Evolutionary conservation across 371 early-diverging fungal genomes (phyloP).

Genomic region (Gilbertella persicaria): DNA sequence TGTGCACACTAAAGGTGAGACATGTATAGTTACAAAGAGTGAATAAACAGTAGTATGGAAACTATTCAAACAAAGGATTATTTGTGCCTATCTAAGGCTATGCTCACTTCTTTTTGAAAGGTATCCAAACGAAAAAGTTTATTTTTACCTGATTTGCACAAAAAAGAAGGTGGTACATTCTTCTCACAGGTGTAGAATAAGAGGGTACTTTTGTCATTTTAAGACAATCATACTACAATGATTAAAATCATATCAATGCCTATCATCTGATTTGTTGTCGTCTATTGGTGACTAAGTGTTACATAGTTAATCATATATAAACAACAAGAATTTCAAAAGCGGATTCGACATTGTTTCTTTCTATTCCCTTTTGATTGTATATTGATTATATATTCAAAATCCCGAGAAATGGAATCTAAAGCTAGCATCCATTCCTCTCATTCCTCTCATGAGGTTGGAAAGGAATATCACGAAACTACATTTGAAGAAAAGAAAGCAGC

Average conservation of each 20-base stretch:
- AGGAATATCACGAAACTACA: not conserved
- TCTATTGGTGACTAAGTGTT: not conserved
- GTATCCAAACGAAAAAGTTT: too few species aligned
- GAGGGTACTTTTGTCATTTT: not conserved
- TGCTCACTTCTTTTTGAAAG: too few species aligned
- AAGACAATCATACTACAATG: not conserved
- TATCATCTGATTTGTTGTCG: not conserved
- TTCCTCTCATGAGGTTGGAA: not conserved
- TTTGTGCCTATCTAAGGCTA: too few species aligned
- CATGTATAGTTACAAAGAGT: too few species aligned
- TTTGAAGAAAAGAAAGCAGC: not conserved
- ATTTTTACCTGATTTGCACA: too few species aligned
- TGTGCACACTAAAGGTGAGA: too few species aligned
- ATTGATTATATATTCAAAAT: not conserved
- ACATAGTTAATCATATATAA: too few species aligned
- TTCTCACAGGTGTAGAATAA: not conserved
- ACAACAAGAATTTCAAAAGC: too few species aligned
- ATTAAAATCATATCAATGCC: not conserved
- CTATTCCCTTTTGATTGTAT: not conserved
- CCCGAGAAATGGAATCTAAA: not conserved
- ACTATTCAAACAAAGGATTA: too few species aligned
- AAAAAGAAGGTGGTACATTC: not conserved
- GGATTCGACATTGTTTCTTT: too few species aligned
- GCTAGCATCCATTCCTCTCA: not conserved
- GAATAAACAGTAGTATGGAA: too few species aligned